Evolutionary conservation across 495 filamentous ascomycete genomes (phyloP), one percentile per base, ranked within the genome.

Genomic region (Rusavskia elegans): DNA sequence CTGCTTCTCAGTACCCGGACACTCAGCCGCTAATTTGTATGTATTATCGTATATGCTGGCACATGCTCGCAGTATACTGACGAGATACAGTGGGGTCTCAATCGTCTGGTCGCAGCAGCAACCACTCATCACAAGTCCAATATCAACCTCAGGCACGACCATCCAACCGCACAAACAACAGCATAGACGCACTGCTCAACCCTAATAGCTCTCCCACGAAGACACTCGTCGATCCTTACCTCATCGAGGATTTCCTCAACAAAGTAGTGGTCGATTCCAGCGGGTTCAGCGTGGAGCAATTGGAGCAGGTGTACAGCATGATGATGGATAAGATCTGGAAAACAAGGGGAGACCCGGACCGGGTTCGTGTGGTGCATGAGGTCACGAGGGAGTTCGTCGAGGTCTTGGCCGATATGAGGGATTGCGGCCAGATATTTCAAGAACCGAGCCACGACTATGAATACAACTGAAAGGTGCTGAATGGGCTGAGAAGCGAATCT

Each of bases 321-420:
- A 67, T 95, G 59, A 96, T 96, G 90, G 82, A 89, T 54, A 77
- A 78, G 40, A 71, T 97, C 14, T 98, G 92, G 92, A 76, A 72
- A 53, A 74, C 70, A 52, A 76, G 86, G 39, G 73, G 77, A 50
- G 81, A 93, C 58, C 89, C 82, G 76, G 86, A 97, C 65, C 77
- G 92, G 17, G 82, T 76, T 59, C 67, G 66, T 49, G 87, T 97
- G 11, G 72, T 83, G 21, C 62, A 62, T 27, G 66, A 69, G 30
- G 71, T 93, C 30, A 68, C 68, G 13, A 69, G 75, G 7, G 77
- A 81, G 21, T 95, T 95, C 62, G 85, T 93, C 55, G 80, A 83
- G 7, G 79, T 83, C n/a, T 76, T 95, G 52, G 64, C 70, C 16
- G 89, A 96, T 59, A 89, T 98, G 53, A 77, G 82, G 64, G 66